These are phyloP conservation scores for Chenopodium quinoa DNA, from an alignment of 148 eudicot genomes.

Conservation along the genomic window DNA sequence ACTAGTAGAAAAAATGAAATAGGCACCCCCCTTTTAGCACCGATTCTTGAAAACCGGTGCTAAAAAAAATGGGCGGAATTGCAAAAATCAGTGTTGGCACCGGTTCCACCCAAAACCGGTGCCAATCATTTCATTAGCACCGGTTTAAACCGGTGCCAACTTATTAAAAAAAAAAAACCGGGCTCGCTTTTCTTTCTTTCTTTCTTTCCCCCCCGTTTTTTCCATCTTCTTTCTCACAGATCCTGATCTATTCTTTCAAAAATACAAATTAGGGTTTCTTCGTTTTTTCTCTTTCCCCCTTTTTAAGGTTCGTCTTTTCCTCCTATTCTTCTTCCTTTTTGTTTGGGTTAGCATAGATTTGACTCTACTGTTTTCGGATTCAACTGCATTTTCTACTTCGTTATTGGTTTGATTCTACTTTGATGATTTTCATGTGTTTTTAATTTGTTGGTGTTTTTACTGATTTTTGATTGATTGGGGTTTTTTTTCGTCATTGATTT, in stretches of 20 bases:
- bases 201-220: too few species aligned
- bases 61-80: too few species aligned
- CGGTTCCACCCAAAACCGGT: too few species aligned
- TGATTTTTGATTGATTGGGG: neutral
- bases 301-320: constrained; percentile 25
- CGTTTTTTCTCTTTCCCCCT: constrained; percentile 1
- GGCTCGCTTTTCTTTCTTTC: too few species aligned
- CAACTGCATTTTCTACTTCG: constrained; percentile 21
- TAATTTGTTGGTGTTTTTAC: neutral
- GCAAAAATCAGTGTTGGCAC: too few species aligned
- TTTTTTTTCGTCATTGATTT: neutral
- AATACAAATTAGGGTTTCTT: constrained; percentile 36
- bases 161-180: too few species aligned
- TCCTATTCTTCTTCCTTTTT: neutral
- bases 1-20: too few species aligned
- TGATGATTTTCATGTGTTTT: neutral
- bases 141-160: too few species aligned
- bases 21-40: too few species aligned
- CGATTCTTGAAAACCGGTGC: too few species aligned
- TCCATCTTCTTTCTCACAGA: too few species aligned
- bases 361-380: neutral
- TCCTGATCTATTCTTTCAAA: constrained; percentile 20
- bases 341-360: neutral
- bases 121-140: too few species aligned
- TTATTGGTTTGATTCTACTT: constrained; percentile 2